Evolutionary conservation across 805 yeast genomes (phyloP), one percentile per base, ranked within the genome.

Genomic region (Candida manassasensis): DNA sequence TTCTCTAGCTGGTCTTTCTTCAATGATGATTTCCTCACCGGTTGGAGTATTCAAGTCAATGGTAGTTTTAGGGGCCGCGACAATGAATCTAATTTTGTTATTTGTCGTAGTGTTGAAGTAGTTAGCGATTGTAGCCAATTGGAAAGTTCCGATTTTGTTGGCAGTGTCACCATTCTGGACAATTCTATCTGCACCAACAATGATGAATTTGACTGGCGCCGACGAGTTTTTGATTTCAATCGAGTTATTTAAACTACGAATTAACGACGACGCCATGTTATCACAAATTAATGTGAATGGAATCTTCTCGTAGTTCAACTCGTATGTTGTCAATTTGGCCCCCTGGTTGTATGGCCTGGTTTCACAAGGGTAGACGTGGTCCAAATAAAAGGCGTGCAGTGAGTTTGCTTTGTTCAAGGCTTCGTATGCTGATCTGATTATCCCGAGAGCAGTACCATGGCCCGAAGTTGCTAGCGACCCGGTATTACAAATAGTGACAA

Each of bases 291-390:
- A 66, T 1, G 95, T 86, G 32, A 93, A 79, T 11, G 97, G 97
- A 27, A 93, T 85, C 14, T 75, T 53, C 43, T 90, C 97, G 49
- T 84, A 81, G 11, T 84, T 80, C 30, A 90, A 71, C 57, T 90
- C 98, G 59, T 79, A 90, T 0, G 97, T 89, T 0, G 97, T 90
- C 39, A 90, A 68, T 45, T 95, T 75, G 0, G 97, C 86, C 7
- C 98, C 98, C 63, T 90, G 97, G 57, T 90, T 88, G 55, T 90
- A 93, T 1, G 98, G 98, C 48, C 98, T 74, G 0, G 98, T 90
- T 55, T 90, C 98, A 50, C 90, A 71, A 4, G 96, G 90, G 48
- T 79, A 93, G 1, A 81, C 93, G 33, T 79, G 87, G 7, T 75
- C 69, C 44, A 90, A 61, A 52, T 68, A 70, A 29, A 78, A 74